A percentile compares a stretch with the other conserved stretches of the same genome.
phyloP scores from a whole-genome alignment of 176 grass and related monocot genomes.

The Calamus simplicifolius region DNA sequence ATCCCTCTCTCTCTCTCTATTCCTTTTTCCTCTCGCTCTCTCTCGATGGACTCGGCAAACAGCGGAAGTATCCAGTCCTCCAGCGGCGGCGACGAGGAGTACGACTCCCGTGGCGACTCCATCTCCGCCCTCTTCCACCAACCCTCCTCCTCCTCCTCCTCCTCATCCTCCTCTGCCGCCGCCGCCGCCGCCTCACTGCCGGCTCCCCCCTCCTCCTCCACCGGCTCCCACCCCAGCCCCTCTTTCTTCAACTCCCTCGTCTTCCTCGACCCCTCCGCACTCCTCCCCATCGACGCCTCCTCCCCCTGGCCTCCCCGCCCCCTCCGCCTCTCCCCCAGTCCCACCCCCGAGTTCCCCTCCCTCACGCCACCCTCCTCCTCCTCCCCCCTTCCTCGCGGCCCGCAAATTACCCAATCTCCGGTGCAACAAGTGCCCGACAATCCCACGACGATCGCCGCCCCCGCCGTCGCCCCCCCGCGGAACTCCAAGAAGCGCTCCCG shows the following conservation, averaged over 20 bases:
- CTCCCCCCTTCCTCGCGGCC: too few relatives aligned
- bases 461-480: neutral
- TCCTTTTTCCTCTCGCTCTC: neutral
- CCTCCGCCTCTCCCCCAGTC: too few relatives aligned
- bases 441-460: neutral
- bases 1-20: neutral
- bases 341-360: too few relatives aligned
- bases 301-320: too few relatives aligned
- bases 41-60: neutral
- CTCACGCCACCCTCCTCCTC: too few relatives aligned
- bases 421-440: neutral
- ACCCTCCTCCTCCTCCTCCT: neutral
- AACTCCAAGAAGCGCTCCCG: constrained; percentile 7
- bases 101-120: neutral
- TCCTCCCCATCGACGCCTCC: too few relatives aligned
- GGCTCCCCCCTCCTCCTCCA: too few relatives aligned
- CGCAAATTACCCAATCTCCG: too few relatives aligned
- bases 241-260: too few relatives aligned
- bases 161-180: neutral
- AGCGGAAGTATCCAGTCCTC: neutral
- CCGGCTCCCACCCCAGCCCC: too few relatives aligned
- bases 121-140: neutral
- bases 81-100: neutral
- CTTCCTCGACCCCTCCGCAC: too few relatives aligned
- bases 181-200: neutral